phyloP scores from a whole-genome alignment of 208 protist genomes.

The Leishmania amazonensis region DNA sequence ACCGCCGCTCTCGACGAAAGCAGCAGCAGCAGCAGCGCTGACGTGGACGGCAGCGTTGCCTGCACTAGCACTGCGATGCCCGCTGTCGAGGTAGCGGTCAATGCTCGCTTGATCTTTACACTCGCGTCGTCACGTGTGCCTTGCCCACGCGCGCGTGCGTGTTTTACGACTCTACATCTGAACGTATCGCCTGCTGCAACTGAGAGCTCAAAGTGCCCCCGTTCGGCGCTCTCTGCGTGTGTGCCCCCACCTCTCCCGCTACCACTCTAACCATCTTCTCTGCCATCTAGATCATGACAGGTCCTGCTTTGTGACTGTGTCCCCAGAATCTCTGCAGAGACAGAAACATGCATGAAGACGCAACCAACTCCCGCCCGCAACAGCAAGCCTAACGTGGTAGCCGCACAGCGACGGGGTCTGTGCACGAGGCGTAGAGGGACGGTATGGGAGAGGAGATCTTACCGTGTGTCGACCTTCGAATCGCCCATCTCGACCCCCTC shows the following conservation, averaged over 20 bases:
- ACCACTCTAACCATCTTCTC: not conserved
- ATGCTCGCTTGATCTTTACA: not conserved
- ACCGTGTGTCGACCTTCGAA: not conserved
- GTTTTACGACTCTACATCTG: not conserved
- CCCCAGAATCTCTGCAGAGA: not conserved
- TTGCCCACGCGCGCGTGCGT: not conserved
- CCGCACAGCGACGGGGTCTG: not conserved
- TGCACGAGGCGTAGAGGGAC: not conserved
- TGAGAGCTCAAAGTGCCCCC: not conserved
- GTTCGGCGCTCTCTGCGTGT: not conserved
- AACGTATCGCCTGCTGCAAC: not conserved
- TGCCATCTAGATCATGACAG: not conserved
- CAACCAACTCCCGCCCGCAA: not conserved
- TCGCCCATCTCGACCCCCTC: not conserved
- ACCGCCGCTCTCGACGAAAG: slow-evolving; percentile 3
- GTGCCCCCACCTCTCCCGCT: not conserved
- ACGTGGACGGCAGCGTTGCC: not conserved
- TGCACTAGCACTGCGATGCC: not conserved
- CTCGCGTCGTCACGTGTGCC: not conserved
- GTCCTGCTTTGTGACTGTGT: not conserved
- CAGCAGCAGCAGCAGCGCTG: not conserved
- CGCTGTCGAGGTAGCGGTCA: not conserved
- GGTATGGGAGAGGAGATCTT: not conserved
- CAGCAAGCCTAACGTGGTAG: not conserved
- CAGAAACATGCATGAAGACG: not conserved